These are phyloP conservation scores for Penicillium concentricum DNA, from an alignment of 2,329 filamentous ascomycete genomes.

Conservation along the genomic window DNA sequence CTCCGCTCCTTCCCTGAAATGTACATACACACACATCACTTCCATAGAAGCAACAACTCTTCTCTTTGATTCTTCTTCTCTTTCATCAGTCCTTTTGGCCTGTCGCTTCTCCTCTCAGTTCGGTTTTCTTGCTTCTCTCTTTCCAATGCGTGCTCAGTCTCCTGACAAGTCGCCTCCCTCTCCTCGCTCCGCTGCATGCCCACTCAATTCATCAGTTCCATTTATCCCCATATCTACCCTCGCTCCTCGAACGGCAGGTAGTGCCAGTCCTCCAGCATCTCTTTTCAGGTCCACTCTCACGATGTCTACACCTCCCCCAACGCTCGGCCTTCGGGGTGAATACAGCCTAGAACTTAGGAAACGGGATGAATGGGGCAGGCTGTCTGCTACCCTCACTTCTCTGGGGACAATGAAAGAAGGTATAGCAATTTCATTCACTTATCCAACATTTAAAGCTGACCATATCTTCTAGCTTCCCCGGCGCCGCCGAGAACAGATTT, in stretches of 20 bases:
- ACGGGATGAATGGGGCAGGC: neutral
- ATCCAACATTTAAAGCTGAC: neutral
- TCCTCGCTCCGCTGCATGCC: neutral
- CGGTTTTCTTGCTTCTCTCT: neutral
- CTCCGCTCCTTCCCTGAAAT: constrained; percentile 1
- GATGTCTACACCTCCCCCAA: neutral
- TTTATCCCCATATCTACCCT: neutral
- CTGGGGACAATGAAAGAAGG: neutral
- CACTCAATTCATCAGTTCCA: neutral
- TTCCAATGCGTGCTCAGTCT: neutral
- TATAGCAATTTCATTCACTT: neutral
- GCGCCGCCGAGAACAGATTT: neutral
- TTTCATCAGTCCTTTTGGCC: neutral
- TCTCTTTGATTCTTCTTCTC: neutral
- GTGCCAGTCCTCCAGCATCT: neutral
- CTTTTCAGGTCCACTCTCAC: neutral
- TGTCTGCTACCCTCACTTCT: neutral
- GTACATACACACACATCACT: neutral
- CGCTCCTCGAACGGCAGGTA: neutral
- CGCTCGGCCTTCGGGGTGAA: neutral
- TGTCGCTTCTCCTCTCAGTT: neutral
- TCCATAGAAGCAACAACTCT: constrained; percentile 1
- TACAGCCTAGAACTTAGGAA: neutral
- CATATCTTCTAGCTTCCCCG: neutral
- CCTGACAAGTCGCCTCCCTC: neutral